Percentiles rank a stretch among this genome's conserved stretches.
These are phyloP conservation scores for Camptophora hylomeconis DNA, from an alignment of 2,329 filamentous ascomycete species.

Conservation along the genomic window DNA sequence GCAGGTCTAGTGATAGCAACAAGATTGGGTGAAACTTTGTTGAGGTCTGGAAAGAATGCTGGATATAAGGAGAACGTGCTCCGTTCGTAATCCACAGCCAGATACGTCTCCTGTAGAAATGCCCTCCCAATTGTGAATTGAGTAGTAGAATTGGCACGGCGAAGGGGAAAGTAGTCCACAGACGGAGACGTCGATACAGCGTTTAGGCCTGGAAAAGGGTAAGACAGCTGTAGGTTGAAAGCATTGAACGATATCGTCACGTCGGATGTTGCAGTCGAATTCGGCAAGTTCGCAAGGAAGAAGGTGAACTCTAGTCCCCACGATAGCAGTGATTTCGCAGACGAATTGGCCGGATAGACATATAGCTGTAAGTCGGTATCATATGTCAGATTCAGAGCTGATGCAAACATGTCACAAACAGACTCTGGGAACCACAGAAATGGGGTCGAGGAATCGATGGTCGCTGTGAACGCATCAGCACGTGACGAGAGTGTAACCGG, in stretches of 20 bases:
- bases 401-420: constrained; percentile 25
- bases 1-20: constrained; percentile 15
- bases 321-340: constrained; percentile 18
- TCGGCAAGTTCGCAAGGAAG: constrained; percentile 20
- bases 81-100: constrained; percentile 25
- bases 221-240: constrained; percentile 25
- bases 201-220: constrained; percentile 22
- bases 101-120: constrained; percentile 30
- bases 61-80: constrained; percentile 24
- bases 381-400: constrained; percentile 24
- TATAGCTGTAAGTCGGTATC: constrained; percentile 25
- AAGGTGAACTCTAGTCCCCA: constrained; percentile 25
- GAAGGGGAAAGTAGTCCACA: constrained; percentile 27
- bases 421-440: constrained; percentile 27
- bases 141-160: constrained; percentile 21
- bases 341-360: constrained; percentile 16
- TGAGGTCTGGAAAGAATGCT: constrained; percentile 19
- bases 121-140: constrained; percentile 27
- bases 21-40: constrained; percentile 36
- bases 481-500: constrained; percentile 14
- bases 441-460: constrained; percentile 28
- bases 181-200: constrained; percentile 16
- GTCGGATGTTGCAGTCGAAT: constrained; percentile 18
- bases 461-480: constrained; percentile 17
- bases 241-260: constrained; percentile 27